Evolutionary conservation across 164 flowering plant species (phyloP).

Genomic region (Vitis vinifera): ASM3070453v1 NC_081818.1:21812001-21812500

Average conservation of each 20-base stretch:
- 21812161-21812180: constrained; percentile 17
- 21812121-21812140: constrained; percentile 36
- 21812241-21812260: constrained; percentile 20
- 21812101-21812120: constrained; percentile 44
- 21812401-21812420: constrained; percentile 6
- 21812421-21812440: constrained; percentile 10
- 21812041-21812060: constrained; percentile 24
- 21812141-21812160: constrained; percentile 29
- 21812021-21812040: constrained; percentile 21
- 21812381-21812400: constrained; percentile 8
- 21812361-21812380: constrained; percentile 7
- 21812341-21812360: constrained; percentile 23
- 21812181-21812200: constrained; percentile 17
- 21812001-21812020: constrained; percentile 26
- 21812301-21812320: constrained; percentile 27
- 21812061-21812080: constrained; percentile 12
- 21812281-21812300: constrained; percentile 21
- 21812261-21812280: constrained; percentile 24
- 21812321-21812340: constrained; percentile 22
- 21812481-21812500: constrained; percentile 50
- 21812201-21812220: constrained; percentile 18
- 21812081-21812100: constrained; percentile 31
- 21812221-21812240: constrained; percentile 19
- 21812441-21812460: constrained; percentile 26
- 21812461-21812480: constrained; percentile 42